These are phyloP conservation scores for Ceratocystis alfenasii DNA, from an alignment of 2,329 filamentous ascomycete species.

Conservation along the genomic window DNA sequence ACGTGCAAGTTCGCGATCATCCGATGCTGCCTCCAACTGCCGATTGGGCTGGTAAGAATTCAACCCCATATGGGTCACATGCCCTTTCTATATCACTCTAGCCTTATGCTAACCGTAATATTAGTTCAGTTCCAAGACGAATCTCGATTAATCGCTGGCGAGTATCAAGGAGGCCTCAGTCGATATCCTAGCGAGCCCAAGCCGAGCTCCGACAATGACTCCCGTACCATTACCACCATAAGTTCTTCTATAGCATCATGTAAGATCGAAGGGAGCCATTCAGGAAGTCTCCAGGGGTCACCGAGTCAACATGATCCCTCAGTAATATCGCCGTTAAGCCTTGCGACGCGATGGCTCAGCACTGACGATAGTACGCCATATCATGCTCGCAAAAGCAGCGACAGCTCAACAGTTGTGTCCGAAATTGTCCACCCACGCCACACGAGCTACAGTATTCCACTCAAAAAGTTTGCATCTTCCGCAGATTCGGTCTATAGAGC, in stretches of 20 bases:
- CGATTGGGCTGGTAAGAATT: constrained; percentile 49
- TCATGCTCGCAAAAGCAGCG: constrained; percentile 7
- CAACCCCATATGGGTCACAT: not conserved
- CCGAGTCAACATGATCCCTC: constrained; percentile 11
- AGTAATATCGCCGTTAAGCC: constrained; percentile 16
- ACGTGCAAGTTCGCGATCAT: constrained; percentile 60
- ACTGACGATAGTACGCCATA: constrained; percentile 11
- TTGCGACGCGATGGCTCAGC: constrained; percentile 18
- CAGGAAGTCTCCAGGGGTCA: constrained; percentile 15
- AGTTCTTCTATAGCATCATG: constrained; percentile 13
- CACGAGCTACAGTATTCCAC: constrained; percentile 3
- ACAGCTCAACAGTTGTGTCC: not conserved
- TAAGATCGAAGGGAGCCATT: not conserved
- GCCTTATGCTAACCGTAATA: constrained; percentile 13
- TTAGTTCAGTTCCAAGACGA: constrained; percentile 73
- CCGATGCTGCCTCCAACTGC: constrained; percentile 48
- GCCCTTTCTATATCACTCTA: constrained; percentile 16
- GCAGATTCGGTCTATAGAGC: constrained; percentile 25
- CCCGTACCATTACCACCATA: constrained; percentile 27
- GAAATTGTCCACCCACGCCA: constrained; percentile 5
- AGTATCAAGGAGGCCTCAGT: constrained; percentile 68
- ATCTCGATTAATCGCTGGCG: constrained; percentile 77
- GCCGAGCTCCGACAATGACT: constrained; percentile 25
- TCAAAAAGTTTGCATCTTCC: constrained; percentile 7
- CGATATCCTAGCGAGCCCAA: constrained; percentile 46